Percentiles rank a stretch among this genome's conserved stretches.
Evolutionary conservation across 1,139 yeast species (phyloP).

Genomic region (Sugiyamaella japonica): DNA sequence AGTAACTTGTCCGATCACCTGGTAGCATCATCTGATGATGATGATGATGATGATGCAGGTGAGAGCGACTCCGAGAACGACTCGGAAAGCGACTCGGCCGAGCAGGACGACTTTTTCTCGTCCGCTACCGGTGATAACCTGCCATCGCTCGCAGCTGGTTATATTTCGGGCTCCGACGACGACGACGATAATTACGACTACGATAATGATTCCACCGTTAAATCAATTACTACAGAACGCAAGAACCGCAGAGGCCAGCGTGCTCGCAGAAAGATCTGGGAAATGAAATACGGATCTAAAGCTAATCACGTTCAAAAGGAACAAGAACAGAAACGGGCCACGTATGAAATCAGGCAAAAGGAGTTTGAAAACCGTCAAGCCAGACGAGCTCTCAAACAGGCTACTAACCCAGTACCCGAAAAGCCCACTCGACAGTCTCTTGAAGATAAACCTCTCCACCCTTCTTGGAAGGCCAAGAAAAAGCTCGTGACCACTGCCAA

Average conservation of each 20-base stretch:
- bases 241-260: constrained; percentile 96
- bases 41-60: constrained; percentile 28
- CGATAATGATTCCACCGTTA: constrained; percentile 61
- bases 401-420: constrained; percentile 16
- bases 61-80: constrained; percentile 29
- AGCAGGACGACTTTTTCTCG: constrained; percentile 32
- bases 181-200: constrained; percentile 57
- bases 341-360: constrained; percentile 54
- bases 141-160: constrained; percentile 76
- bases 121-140: constrained; percentile 53
- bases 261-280: constrained; percentile 97
- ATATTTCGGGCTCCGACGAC: constrained; percentile 74
- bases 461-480: constrained; percentile 95
- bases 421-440: constrained; percentile 12
- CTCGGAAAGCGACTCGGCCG: constrained; percentile 28
- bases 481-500: constrained; percentile 60
- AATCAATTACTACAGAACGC: constrained; percentile 53
- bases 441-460: constrained; percentile 57
- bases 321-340: constrained; percentile 49
- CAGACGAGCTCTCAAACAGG: constrained; percentile 24
- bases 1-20: constrained; percentile 26
- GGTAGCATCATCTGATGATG: constrained; percentile 26
- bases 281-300: constrained; percentile 72
- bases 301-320: constrained; percentile 85
- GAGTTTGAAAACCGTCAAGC: constrained; percentile 72